phyloP scores from a whole-genome alignment of 371 early-diverging fungal genomes.

The Mortierella sp. region DNA sequence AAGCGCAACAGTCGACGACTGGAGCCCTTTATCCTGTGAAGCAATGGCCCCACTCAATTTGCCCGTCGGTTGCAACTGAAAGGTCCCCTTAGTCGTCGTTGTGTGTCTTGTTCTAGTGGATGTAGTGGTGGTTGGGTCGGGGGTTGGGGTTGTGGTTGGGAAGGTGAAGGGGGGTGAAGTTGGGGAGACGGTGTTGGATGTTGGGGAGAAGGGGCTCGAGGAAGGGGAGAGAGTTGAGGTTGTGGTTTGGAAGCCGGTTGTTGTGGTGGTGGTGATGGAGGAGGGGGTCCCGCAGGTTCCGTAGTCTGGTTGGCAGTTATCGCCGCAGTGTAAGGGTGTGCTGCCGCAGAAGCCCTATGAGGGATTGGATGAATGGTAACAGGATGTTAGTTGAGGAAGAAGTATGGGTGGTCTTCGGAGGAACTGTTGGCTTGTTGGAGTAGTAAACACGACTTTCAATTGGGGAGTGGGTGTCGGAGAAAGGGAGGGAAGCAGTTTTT shows the following conservation, averaged over 20 bases:
- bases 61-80: constrained; percentile 50
- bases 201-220: background rate
- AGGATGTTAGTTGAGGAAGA: background rate
- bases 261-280: background rate
- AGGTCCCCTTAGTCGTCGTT: constrained; percentile 19
- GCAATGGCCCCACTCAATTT: constrained; percentile 23
- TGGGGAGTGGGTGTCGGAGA: background rate
- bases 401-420: background rate
- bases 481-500: background rate
- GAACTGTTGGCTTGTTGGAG: background rate
- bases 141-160: background rate
- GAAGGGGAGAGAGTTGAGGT: background rate
- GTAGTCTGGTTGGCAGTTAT: constrained; percentile 28
- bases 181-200: background rate
- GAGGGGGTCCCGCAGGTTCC: constrained; percentile 10
- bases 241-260: background rate
- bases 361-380: too few relatives aligned
- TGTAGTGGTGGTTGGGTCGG: background rate
- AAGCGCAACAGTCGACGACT: background rate
- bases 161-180: background rate
- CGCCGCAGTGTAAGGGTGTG: constrained; percentile 18
- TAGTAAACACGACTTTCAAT: too few relatives aligned
- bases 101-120: background rate
- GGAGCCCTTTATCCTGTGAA: constrained; percentile 21
- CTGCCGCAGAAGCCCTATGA: constrained; percentile 33